phyloP scores from a whole-genome alignment of 2,329 filamentous ascomycete species.

The Aureobasidium sp. region DNA sequence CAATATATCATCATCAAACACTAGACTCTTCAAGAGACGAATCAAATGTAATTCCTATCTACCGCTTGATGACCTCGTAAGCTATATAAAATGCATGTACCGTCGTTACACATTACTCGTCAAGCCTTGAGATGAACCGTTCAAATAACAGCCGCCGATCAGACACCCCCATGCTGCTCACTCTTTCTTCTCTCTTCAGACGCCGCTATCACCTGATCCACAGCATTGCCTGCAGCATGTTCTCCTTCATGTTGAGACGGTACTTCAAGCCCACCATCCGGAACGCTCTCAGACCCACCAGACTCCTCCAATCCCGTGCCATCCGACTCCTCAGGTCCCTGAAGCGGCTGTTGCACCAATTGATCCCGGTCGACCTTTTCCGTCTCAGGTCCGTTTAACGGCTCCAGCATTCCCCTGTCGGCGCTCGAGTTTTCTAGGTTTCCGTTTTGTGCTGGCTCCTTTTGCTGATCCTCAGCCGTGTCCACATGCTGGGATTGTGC shows the following conservation, averaged over 20 bases:
- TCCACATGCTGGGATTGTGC: neutral
- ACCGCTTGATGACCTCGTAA: neutral
- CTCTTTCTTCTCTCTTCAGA: neutral
- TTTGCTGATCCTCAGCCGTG: neutral
- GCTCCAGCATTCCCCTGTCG: neutral
- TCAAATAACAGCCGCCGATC: neutral
- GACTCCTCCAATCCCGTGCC: neutral
- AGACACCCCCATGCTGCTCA: neutral
- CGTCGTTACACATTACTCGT: neutral
- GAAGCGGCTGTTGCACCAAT: neutral
- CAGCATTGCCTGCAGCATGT: neutral
- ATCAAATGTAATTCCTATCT: neutral
- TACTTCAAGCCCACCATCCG: neutral
- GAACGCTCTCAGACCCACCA: neutral
- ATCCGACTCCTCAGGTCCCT: neutral
- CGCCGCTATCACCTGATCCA: neutral
- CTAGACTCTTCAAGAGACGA: neutral
- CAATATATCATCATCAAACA: neutral
- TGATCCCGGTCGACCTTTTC: neutral
- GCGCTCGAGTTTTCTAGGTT: slow-evolving; percentile 1
- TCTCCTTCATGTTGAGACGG: neutral
- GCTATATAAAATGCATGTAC: neutral
- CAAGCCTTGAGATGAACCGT: neutral
- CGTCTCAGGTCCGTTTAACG: neutral
- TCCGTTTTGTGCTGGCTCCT: neutral